Percentiles rank a stretch among this genome's conserved stretches.
phyloP scores from a whole-genome alignment of 1,139 yeast genomes.

The Pichia kudriavzevii region DNA sequence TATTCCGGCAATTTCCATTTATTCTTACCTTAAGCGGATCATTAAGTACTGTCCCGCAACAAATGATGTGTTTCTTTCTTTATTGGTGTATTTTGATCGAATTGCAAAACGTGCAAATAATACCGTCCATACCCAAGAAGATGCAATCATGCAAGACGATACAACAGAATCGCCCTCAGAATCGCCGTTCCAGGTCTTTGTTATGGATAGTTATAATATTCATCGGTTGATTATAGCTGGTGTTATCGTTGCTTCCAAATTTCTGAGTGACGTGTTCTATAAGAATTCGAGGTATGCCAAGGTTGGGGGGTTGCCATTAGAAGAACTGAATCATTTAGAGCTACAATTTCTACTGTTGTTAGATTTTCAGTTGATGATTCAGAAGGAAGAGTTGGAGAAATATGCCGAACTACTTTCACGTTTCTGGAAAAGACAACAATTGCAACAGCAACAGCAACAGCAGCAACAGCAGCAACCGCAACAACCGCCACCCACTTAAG shows the following conservation, averaged over 20 bases:
- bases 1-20: conserved; percentile 86
- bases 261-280: conserved; percentile 92
- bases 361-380: conserved; percentile 81
- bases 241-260: conserved; percentile 90
- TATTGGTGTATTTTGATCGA: conserved; percentile 89
- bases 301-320: conserved; percentile 94
- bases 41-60: conserved; percentile 96
- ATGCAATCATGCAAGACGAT: conserved; percentile 17
- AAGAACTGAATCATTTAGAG: conserved; percentile 87
- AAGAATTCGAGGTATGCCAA: conserved; percentile 94
- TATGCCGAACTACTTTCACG: conserved; percentile 81
- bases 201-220: conserved; percentile 92
- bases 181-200: conserved; percentile 83
- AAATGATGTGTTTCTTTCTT: conserved; percentile 85
- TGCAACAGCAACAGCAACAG: conserved; percentile 12
- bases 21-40: conserved; percentile 82
- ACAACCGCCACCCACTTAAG: neutral
- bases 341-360: conserved; percentile 76
- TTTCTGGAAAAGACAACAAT: conserved; percentile 70
- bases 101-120: conserved; percentile 83
- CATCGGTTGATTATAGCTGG: conserved; percentile 95
- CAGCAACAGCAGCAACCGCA: neutral
- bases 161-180: neutral
- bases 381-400: conserved; percentile 82
- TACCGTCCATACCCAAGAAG: conserved; percentile 26